Percentiles rank a stretch among this genome's conserved stretches.
Evolutionary conservation across 1,284 basidiomycete genomes (phyloP).

Genomic region (Garcileccinum viscosum): DNA sequence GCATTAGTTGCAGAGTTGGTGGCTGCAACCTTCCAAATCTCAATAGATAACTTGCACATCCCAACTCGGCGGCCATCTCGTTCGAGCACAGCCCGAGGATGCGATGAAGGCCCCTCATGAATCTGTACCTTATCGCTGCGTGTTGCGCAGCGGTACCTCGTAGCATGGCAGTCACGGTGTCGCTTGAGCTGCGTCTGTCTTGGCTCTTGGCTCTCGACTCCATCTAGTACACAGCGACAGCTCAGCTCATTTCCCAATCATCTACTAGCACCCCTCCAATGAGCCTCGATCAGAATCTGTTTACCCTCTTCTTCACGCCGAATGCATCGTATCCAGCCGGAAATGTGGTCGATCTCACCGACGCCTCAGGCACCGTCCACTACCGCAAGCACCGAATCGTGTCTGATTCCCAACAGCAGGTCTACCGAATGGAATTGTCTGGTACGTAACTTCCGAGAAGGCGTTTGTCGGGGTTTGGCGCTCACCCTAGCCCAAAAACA

Average conservation of each 20-base stretch:
- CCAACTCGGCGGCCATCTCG: neutral
- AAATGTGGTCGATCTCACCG: constrained; percentile 67
- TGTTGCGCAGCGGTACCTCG: neutral
- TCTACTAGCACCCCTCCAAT: constrained; percentile 43
- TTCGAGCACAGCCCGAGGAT: neutral
- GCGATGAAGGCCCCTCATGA: neutral
- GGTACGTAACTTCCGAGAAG: constrained; percentile 48
- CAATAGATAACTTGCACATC: no score
- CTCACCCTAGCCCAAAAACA: constrained; percentile 32
- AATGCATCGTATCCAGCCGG: constrained; percentile 58
- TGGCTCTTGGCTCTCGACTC: neutral
- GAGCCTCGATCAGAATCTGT: constrained; percentile 82
- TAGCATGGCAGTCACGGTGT: neutral
- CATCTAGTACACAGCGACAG: neutral
- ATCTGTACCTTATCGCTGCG: neutral
- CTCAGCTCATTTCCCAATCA: neutral
- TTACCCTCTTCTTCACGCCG: constrained; percentile 71
- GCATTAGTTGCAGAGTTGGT: no score
- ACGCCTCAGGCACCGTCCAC: constrained; percentile 64
- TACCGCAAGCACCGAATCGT: constrained; percentile 70
- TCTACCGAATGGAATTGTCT: constrained; percentile 69
- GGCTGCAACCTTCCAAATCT: no score
- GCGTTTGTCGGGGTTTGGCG: neutral
- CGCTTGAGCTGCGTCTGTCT: neutral
- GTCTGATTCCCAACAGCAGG: constrained; percentile 37